Base-by-base conservation (phyloP, 2,329 filamentous ascomycete species). In the Venturia effusa region DNA sequence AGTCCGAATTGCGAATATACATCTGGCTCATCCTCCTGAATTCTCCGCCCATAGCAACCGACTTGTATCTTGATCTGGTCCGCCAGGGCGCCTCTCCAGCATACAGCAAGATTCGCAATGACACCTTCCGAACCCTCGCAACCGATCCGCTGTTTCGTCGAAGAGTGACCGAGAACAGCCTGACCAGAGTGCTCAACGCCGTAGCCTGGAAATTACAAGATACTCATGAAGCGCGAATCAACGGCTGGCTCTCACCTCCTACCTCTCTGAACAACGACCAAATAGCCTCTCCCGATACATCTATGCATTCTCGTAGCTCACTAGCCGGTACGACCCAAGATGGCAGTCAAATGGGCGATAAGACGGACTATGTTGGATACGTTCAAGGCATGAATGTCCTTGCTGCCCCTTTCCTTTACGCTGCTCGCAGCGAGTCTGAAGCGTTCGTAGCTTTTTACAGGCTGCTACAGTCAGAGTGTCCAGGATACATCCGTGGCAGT, bases 351-450 rank as follows among this genome's bases (percentile, higher is more conserved):
- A 82, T 64, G 79, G 78, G 2, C 1, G 64, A 65, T 19, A 65
- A 65, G 77, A 63, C 79, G 39, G 88, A 90, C 69, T 84, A 90
- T 13, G 90, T 92, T 39, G 92, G 90, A 48, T 99, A 99, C 70
- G 93, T 99, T 2, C 94, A 99, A 76, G 94, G 94, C 68, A 97
- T 99, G 93, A 99, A 99, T 73, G 94, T 99, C 48, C 84, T 99
- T 19, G 93, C 92, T 11, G 94, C 94, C 0, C 94, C 94, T 0
- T 97, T 99, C 72, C 81, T 99, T 57, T 99, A 99, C 74, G 92
- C 91, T 5, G 92, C 94, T 1, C 87, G 92, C 65, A 96, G 91
- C 74, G 94, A 99, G 77, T 88, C 92, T 7, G 92, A 99, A 77
- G 94, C 94, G 1, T 99, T 96, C 70, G 88, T 90, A 5, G 88